These are phyloP conservation scores for Suillus alpinus DNA, from an alignment of 768 basidiomycete species.

Conservation along the genomic window DNA sequence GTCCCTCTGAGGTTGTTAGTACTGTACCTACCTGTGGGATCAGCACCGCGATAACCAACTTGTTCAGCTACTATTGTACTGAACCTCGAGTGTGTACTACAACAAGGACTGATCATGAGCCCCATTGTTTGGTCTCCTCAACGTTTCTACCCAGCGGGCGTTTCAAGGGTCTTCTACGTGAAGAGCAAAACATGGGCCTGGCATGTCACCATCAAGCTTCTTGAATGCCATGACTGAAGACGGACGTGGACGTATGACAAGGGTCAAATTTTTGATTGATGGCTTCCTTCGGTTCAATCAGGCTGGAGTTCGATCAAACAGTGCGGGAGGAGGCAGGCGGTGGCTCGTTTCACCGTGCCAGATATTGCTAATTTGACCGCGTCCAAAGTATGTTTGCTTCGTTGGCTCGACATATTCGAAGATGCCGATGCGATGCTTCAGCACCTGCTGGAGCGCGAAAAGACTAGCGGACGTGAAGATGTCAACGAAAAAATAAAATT, in stretches of 20 bases:
- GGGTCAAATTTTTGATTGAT: conserved; percentile 90
- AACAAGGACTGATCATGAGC: no score
- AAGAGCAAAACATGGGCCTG: conserved; percentile 90
- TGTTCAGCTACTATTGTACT: no score
- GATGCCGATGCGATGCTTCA: conserved; percentile 71
- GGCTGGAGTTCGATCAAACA: conserved; percentile 86
- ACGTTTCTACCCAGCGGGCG: no score
- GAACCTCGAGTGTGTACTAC: no score
- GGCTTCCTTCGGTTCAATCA: conserved; percentile 99
- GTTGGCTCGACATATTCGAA: conserved; percentile 59
- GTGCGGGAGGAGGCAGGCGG: conserved; percentile 39
- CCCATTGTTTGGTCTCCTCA: no score
- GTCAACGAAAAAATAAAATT: conserved; percentile 91
- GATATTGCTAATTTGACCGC: neutral
- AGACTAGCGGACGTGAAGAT: conserved; percentile 94
- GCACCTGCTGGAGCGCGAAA: conserved; percentile 82
- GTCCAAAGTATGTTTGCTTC: neutral
- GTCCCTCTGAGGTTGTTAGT: no score
- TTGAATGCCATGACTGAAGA: conserved; percentile 86
- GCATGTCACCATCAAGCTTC: conserved; percentile 93
- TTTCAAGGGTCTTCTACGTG: conserved; percentile 75
- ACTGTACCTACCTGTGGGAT: no score
- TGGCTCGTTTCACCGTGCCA: neutral
- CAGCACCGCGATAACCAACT: no score
- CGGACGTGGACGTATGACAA: conserved; percentile 59